phyloP scores from a whole-genome alignment of 2,329 filamentous ascomycete genomes.

The Trichoderma polysporum region DNA sequence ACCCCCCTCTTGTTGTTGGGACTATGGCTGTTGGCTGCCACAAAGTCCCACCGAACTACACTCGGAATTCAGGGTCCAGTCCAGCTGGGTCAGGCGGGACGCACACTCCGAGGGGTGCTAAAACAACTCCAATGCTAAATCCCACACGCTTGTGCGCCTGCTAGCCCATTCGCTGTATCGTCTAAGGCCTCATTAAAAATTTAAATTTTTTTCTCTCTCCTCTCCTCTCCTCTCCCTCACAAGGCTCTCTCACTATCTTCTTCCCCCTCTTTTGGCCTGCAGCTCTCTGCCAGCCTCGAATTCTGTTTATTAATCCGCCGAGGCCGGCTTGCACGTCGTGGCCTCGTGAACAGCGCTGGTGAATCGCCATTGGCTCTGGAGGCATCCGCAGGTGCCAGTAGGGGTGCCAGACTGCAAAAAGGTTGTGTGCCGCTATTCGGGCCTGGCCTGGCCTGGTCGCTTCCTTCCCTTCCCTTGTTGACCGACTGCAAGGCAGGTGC shows the following conservation, averaged over 20 bases:
- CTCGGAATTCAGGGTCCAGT: conserved; percentile 20
- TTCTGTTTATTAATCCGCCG: background rate
- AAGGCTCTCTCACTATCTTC: background rate
- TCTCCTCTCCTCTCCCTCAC: background rate
- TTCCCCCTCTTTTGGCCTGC: background rate
- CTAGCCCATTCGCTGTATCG: conserved; percentile 6
- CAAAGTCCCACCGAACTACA: conserved; percentile 10
- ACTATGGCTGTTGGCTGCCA: background rate
- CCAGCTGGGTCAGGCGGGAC: conserved; percentile 14
- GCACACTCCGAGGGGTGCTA: background rate
- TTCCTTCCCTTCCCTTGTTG: conserved; percentile 3
- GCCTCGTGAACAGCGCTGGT: background rate
- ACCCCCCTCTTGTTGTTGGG: too few species aligned
- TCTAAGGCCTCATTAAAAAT: conserved; percentile 12
- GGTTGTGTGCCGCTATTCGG: background rate
- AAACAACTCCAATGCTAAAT: background rate
- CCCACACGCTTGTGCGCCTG: background rate
- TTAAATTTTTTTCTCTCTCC: background rate
- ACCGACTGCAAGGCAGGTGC: conserved; percentile 5
- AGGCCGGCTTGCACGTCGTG: background rate
- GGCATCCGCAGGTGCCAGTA: background rate
- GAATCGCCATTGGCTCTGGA: background rate
- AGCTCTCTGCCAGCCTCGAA: background rate
- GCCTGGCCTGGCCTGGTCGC: background rate
- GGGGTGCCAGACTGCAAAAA: background rate